Evolutionary conservation across 176 grass and related monocot species (phyloP), one percentile per base, ranked within the genome.

Genomic region (Hsuehochloa calcarea): DNA sequence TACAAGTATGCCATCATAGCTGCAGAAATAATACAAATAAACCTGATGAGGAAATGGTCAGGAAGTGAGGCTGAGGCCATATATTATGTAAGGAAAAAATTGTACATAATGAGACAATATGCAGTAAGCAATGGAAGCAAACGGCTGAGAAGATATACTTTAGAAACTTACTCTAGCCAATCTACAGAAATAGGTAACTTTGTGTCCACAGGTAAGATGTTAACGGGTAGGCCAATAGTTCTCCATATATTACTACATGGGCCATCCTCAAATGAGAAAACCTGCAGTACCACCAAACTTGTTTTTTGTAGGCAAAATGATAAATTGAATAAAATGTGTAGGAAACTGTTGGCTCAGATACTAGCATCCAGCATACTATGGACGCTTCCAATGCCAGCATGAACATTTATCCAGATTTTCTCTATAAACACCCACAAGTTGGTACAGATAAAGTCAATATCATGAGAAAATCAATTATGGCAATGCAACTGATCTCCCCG

Each of bases 131-230:
- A 77, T 72, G 25, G 5, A 60, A 69, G 65, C 45, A 86, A 90
- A 85, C 35, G 51, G 62, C 45, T 91, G 63, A 11, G 51, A 91
- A 75, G 60, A 64, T 61, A 66, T n/a, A 85, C 26, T 77, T 88
- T n/a, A 69, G 46, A 72, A 84, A 87, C 90, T 96, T 94, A 99
- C 97, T 94, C 82, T 79, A 96, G 85, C 97, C 97, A 99, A 91
- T 99, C 93, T 78, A 96, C 60, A 29, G 58, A 78, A 69, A 47
- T 79, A 80, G 79, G 74, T 77, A 45, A 44, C 10, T 78, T 84
- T 68, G 34, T 43, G 38, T 70, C 79, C 41, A 69, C 70, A 51
- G 88, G 87, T 45, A 99, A 66, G 75, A 96, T 80, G 51, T 72
- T 74, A 65, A 99, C 79, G 19, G 82, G 79, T 63, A 94, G 50